Evolutionary conservation across 768 basidiomycete genomes (phyloP).

Genomic region (Fomitopsis pulvina): DNA sequence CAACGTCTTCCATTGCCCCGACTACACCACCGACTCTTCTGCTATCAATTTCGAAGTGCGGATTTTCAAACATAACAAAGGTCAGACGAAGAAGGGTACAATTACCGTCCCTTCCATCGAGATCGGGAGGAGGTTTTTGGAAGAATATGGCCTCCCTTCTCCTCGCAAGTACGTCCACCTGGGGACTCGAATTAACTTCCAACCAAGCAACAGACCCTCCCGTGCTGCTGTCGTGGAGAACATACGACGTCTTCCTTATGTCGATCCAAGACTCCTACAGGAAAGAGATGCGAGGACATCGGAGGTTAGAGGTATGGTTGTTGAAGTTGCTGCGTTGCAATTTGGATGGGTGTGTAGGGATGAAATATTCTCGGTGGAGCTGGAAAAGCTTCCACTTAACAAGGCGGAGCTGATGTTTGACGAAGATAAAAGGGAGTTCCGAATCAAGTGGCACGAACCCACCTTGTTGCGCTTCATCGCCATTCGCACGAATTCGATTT

Average conservation of each 20-base stretch:
- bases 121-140: conserved; percentile 37
- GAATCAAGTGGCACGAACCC: conserved; percentile 21
- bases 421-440: conserved; percentile 41
- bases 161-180: conserved; percentile 22
- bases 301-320: conserved; percentile 23
- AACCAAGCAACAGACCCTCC: conserved; percentile 8
- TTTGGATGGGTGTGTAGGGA: conserved; percentile 64
- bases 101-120: conserved; percentile 40
- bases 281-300: conserved; percentile 26
- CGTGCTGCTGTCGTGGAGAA: conserved; percentile 29
- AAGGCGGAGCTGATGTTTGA: conserved; percentile 29
- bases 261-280: conserved; percentile 32
- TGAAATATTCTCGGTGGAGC: conserved; percentile 49
- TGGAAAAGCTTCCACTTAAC: conserved; percentile 31
- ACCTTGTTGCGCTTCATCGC: conserved; percentile 28
- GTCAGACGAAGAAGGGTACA: conserved; percentile 22
- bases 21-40: conserved; percentile 26
- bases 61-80: conserved; percentile 31
- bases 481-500: conserved; percentile 39
- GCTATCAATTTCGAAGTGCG: conserved; percentile 48
- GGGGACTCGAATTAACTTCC: conserved; percentile 25
- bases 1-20: conserved; percentile 36
- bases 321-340: conserved; percentile 37
- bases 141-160: conserved; percentile 28
- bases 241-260: conserved; percentile 29